These are phyloP conservation scores for Pichia cactophila DNA, from an alignment of 1,139 yeast genomes.

Conservation along the genomic window DNA sequence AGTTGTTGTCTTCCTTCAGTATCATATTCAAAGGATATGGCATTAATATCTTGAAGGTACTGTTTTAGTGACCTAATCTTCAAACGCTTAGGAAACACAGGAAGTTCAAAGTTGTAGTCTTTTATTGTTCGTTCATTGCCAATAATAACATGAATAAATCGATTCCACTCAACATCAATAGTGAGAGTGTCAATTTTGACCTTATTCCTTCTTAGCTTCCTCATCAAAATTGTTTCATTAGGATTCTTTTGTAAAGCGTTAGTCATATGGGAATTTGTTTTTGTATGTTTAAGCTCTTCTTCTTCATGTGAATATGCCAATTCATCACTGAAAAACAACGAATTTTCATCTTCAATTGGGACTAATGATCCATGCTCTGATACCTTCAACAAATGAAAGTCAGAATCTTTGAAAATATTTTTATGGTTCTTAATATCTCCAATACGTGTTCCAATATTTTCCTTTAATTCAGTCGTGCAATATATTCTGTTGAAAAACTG, in stretches of 20 bases:
- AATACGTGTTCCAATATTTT: neutral
- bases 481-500: neutral
- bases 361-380: slow-evolving; percentile 12
- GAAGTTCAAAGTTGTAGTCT: slow-evolving; percentile 3
- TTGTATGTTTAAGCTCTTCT: slow-evolving; percentile 5
- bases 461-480: neutral
- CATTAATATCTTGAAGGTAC: slow-evolving; percentile 5
- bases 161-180: neutral
- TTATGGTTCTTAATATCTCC: neutral
- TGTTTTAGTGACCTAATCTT: neutral
- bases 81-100: slow-evolving; percentile 4
- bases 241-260: neutral
- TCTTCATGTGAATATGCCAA: slow-evolving; percentile 1
- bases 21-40: slow-evolving; percentile 4
- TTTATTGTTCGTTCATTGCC: neutral
- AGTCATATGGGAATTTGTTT: neutral
- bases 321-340: neutral
- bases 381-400: slow-evolving; percentile 6
- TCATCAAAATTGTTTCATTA: neutral
- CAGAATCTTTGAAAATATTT: slow-evolving; percentile 3
- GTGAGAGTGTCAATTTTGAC: neutral
- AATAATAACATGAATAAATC: slow-evolving; percentile 1
- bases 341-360: slow-evolving; percentile 4
- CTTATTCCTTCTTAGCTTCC: neutral
- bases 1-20: neutral